Evolutionary conservation across 805 yeast genomes (phyloP), one percentile per base, ranked within the genome.

Genomic region (Candida verbasci): DNA sequence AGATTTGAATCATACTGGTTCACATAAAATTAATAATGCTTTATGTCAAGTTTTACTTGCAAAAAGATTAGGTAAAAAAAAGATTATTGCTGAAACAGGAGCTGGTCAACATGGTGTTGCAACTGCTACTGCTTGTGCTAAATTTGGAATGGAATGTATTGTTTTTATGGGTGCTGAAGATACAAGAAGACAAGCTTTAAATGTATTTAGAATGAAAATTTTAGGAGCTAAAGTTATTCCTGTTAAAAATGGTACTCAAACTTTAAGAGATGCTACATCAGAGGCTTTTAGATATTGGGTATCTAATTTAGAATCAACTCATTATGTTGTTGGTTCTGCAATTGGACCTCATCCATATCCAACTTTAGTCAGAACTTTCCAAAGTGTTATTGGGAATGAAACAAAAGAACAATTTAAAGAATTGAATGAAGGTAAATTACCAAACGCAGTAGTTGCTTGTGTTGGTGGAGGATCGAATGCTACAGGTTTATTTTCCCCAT

Each of bases 271-370:
- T 61, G 98, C 98, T 24, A 91, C 97, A 37, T 82, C 94, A 16
- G 99, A 93, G 66, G 97, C 98, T 10, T 83, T 93, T 70, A 76
- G 98, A 59, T 78, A 62, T 61, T 93, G 99, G 99, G 97, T 91
- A 32, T 78, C 96, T 3, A 75, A 89, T 50, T 70, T 93, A 46
- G 70, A 79, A 46, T 68, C 85, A 25, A 93, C 98, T 6, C 97
- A 93, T 63, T 93, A 91, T 59, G 83, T 91, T 45, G 95, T 93
- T 35, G 99, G 99, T 35, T 87, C 97, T 2, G 98, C 97, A 30
- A 91, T 93, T 56, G 99, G 99, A 25, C 99, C 99, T 26, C 97
- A 93, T 62, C 99, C 99, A 33, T 93, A 88, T 70, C 99, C 99
- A 44, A 88, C 95, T 14, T 74, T 93, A 60, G 99, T 93, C 23